A percentile compares a stretch with the other conserved stretches of the same genome.
These are phyloP conservation scores for Cyathus striatus DNA, from an alignment of 768 basidiomycete genomes.

Conservation along the genomic window DNA sequence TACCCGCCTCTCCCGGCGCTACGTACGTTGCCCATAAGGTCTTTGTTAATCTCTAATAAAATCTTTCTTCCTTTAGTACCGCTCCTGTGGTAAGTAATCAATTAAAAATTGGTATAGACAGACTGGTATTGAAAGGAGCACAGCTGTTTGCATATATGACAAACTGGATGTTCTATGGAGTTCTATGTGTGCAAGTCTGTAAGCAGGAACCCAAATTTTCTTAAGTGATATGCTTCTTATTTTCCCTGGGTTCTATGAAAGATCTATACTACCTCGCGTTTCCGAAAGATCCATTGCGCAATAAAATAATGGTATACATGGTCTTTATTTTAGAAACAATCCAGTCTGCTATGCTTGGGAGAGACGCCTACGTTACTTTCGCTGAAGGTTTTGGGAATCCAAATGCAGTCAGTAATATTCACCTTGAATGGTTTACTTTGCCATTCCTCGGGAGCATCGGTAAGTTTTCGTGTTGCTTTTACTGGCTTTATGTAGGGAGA, in stretches of 20 bases:
- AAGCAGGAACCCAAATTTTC: conserved; percentile 1
- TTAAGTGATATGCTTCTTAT: not conserved
- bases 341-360: conserved; percentile 16
- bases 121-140: no score
- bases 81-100: no score
- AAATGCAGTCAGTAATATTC: conserved; percentile 14
- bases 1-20: no score
- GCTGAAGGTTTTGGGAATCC: conserved; percentile 17
- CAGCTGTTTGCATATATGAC: conserved; percentile 17
- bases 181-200: conserved; percentile 21
- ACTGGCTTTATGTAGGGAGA: not conserved
- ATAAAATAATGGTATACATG: conserved; percentile 19
- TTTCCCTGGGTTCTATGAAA: not conserved
- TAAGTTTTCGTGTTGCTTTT: conserved; percentile 3
- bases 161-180: conserved; percentile 17
- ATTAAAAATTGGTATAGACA: no score
- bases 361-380: conserved; percentile 18
- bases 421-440: conserved; percentile 15
- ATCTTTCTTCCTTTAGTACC: no score
- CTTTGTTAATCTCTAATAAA: no score
- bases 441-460: conserved; percentile 19
- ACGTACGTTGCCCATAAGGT: no score
- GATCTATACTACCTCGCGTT: conserved; percentile 21
- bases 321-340: conserved; percentile 17
- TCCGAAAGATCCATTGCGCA: conserved; percentile 13